These are phyloP conservation scores for Rosa persica DNA, from an alignment of 306 rosid genomes.

Conservation along the genomic window DNA sequence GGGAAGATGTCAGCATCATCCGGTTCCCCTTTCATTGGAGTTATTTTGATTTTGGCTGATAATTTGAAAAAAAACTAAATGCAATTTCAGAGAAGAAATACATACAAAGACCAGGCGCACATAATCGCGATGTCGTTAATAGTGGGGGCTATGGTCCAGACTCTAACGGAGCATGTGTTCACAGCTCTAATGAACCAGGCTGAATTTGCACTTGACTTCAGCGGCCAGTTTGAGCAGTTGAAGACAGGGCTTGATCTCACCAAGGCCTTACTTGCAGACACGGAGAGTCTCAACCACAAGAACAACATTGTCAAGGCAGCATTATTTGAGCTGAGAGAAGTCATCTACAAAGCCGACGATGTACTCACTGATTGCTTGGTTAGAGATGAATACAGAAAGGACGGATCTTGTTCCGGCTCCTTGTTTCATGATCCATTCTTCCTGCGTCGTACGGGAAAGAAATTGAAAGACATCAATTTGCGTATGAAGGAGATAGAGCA, in stretches of 20 bases:
- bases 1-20: no score
- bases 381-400: conserved; percentile 1
- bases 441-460: conserved; percentile 5
- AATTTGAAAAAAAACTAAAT: no score
- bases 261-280: background rate
- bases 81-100: no score
- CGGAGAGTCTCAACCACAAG: background rate
- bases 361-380: conserved; percentile 17
- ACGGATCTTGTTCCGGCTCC: background rate
- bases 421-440: background rate
- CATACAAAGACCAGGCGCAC: no score
- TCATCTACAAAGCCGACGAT: conserved; percentile 17
- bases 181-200: background rate
- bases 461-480: conserved; percentile 10
- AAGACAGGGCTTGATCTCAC: conserved; percentile 15
- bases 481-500: conserved; percentile 8
- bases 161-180: background rate
- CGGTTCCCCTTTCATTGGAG: no score
- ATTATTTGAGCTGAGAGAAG: background rate
- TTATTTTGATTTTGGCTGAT: no score
- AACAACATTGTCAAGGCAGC: background rate
- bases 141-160: background rate
- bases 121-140: background rate
- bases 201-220: background rate
- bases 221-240: conserved; percentile 15